Percentiles rank a stretch among this genome's conserved stretches.
phyloP scores from a whole-genome alignment of 2,329 filamentous ascomycete genomes.

The Penicillium polonicum region DNA sequence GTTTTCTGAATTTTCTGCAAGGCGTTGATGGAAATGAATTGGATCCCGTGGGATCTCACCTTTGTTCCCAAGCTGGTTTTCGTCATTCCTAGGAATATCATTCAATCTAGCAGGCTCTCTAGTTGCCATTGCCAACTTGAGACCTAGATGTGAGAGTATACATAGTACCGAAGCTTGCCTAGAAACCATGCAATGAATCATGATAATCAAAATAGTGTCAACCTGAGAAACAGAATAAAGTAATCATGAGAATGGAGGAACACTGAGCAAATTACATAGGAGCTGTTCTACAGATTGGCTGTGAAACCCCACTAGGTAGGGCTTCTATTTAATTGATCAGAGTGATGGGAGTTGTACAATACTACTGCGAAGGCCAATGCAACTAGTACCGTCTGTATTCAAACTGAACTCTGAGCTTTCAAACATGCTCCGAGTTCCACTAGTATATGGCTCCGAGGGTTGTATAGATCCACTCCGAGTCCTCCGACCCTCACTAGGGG shows the following conservation, averaged over 20 bases:
- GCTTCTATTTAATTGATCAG: too few species aligned
- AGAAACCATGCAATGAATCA: constrained; percentile 6
- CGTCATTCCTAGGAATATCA: background rate
- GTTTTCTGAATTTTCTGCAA: constrained; percentile 11
- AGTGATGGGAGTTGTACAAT: too few species aligned
- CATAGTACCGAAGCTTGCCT: constrained; percentile 2
- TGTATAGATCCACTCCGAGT: too few species aligned
- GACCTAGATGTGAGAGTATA: background rate
- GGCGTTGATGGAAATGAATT: constrained; percentile 12
- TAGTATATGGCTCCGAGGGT: too few species aligned
- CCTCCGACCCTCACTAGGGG: too few species aligned
- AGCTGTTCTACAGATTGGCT: too few species aligned
- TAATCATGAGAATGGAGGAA: background rate
- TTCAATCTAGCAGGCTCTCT: background rate
- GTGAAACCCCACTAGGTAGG: too few species aligned
- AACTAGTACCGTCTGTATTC: too few species aligned
- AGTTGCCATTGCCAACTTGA: background rate
- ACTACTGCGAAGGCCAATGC: too few species aligned
- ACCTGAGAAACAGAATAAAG: background rate
- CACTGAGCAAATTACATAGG: background rate
- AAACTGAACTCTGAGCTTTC: too few species aligned
- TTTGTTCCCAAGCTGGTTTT: background rate
- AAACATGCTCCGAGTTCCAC: too few species aligned
- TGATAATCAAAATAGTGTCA: background rate
- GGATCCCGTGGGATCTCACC: constrained; percentile 5